Evolutionary conservation across 176 grass and related monocot genomes (phyloP).

Genomic region (Musa schizocarpa): DNA sequence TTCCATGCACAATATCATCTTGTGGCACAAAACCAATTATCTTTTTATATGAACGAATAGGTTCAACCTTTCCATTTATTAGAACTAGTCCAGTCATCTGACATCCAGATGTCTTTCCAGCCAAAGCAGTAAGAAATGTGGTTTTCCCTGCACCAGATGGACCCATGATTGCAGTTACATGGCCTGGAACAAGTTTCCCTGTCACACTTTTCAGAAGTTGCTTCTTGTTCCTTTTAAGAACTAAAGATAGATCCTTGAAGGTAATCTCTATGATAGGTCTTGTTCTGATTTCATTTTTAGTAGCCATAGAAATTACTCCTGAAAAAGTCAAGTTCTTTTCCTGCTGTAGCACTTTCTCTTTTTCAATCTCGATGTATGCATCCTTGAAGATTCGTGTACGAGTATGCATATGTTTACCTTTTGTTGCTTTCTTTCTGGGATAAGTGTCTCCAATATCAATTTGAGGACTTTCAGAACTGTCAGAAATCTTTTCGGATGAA

Average conservation of each 20-base stretch:
- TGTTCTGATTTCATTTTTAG: constrained; percentile 26
- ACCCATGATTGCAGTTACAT: constrained; percentile 66
- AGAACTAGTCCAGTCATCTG: constrained; percentile 55
- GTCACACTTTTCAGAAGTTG: constrained; percentile 54
- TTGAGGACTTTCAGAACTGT: neutral
- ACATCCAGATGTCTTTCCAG: constrained; percentile 58
- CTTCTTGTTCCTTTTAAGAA: constrained; percentile 49
- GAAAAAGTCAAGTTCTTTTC: constrained; percentile 39
- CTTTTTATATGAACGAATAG: constrained; percentile 63
- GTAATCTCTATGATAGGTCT: constrained; percentile 53
- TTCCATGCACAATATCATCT: constrained; percentile 85
- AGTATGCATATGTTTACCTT: constrained; percentile 27
- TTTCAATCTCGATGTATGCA: constrained; percentile 45
- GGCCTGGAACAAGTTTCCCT: constrained; percentile 58
- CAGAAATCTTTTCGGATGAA: constrained; percentile 3
- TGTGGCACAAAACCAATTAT: constrained; percentile 78
- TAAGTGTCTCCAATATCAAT: constrained; percentile 22
- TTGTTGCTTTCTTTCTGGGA: constrained; percentile 17
- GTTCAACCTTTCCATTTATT: constrained; percentile 57
- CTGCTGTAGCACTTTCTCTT: constrained; percentile 31
- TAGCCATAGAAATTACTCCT: constrained; percentile 36
- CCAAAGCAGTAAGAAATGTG: constrained; percentile 71
- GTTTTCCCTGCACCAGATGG: constrained; percentile 83
- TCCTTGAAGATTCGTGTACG: constrained; percentile 38
- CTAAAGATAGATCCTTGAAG: constrained; percentile 59